These are phyloP conservation scores for Kappamyces sp. DNA, from an alignment of 192 early-diverging fungal species.

Conservation along the genomic window DNA sequence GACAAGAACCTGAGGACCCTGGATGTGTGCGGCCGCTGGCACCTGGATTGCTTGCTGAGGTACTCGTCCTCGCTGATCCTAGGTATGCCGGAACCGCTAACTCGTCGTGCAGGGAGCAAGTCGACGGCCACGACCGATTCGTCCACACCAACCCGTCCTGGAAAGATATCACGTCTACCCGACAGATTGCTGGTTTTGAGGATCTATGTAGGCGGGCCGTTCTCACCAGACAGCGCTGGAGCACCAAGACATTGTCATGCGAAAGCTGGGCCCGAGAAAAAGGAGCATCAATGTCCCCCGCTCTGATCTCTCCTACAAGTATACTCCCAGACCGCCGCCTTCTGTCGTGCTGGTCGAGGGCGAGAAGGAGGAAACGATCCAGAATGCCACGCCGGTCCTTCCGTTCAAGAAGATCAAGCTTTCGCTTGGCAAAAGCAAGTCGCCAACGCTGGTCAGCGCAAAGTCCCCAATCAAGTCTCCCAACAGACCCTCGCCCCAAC, in stretches of 20 bases:
- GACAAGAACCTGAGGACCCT: no score
- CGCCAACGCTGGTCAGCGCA: no score
- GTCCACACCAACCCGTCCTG: not conserved
- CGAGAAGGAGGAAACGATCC: no score
- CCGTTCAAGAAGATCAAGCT: no score
- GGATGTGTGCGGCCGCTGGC: slow-evolving; percentile 7
- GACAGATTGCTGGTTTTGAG: not conserved
- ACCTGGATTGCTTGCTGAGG: slow-evolving; percentile 1
- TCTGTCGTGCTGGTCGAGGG: no score
- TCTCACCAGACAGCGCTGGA: not conserved
- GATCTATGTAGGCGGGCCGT: not conserved
- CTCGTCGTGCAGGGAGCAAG: not conserved
- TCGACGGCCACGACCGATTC: not conserved
- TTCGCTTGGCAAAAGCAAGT: no score
- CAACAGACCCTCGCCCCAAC: not conserved
- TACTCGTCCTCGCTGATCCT: no score
- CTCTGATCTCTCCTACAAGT: not conserved
- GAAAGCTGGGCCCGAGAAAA: not conserved
- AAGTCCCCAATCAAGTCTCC: not conserved
- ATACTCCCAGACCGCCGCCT: not conserved
- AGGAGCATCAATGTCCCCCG: not conserved
- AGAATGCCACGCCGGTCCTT: no score
- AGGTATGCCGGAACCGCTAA: no score
- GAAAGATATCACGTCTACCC: not conserved
- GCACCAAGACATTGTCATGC: not conserved